Evolutionary conservation across 2,329 filamentous ascomycete species (phyloP), one percentile per base, ranked within the genome.

Genomic region (Sclerotinia subarctica): DNA sequence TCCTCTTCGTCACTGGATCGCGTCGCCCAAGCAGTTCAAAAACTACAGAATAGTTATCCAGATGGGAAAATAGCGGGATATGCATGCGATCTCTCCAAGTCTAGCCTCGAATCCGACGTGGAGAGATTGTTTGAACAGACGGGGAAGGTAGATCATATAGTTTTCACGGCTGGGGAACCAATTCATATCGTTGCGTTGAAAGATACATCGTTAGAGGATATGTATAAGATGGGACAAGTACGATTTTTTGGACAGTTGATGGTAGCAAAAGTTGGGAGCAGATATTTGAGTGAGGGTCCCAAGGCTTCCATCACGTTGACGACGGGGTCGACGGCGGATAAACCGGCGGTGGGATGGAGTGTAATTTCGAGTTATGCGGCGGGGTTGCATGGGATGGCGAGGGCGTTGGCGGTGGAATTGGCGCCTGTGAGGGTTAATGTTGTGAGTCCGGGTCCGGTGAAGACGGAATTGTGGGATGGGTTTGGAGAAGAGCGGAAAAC

Each of bases 381-480:
- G 0, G 87, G 82, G 0, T 70, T 86, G 8, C 80, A 86, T 62
- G 81, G 83, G 3, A 80, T 90, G 75, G 80, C 81, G 2, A 80
- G 84, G 2, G 82, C 81, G 3, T 77, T 91, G 46, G 88, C 88
- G 2, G 73, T 90, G 44, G 88, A 91, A 73, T 74, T 92, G 67
- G 83, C 82, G 70, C 89, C 89, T 0, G 77, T 90, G 11, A 79
- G 89, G 2, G 87, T 90, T 35, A 91, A 91, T 74, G 74, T 83
- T 0, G 85, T 91, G 1, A 80, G 78, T 65, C 86, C 87, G 0
- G 89, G 88, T 0, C 78, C 80, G 0, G 80, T 85, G 0, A 76
- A 81, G 51, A 87, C 85, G 7, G 81, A 82, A 64, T 63, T 86
- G 19, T 83, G 78, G 79, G 76, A 62, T 5, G 29, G 52, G 1